Evolutionary conservation across 2,329 filamentous ascomycete genomes (phyloP).

Genomic region (Monosporascus sp.): DNA sequence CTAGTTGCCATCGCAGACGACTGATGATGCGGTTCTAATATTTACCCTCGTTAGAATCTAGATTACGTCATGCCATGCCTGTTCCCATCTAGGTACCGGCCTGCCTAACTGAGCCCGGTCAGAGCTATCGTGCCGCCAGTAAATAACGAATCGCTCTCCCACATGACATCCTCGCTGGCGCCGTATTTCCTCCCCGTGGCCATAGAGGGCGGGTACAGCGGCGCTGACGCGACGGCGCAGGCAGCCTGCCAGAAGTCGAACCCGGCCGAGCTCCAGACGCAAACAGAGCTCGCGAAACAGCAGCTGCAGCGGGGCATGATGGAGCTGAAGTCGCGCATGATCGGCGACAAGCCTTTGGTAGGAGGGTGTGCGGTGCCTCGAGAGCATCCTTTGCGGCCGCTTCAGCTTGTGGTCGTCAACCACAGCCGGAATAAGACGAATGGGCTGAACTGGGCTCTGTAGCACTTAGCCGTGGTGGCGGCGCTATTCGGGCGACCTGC

Average conservation of each 20-base stretch:
- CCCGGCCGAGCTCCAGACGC: slow-evolving; percentile 35
- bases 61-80: slow-evolving; percentile 59
- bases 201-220: slow-evolving; percentile 22
- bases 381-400: slow-evolving; percentile 46
- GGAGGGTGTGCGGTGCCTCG: slow-evolving; percentile 37
- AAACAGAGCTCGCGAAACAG: slow-evolving; percentile 39
- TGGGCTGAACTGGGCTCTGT: slow-evolving; percentile 39
- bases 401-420: slow-evolving; percentile 45
- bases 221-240: slow-evolving; percentile 23
- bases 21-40: slow-evolving; percentile 41
- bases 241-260: slow-evolving; percentile 28
- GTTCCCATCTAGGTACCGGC: slow-evolving; percentile 55
- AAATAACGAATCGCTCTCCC: slow-evolving; percentile 51
- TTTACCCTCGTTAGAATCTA: slow-evolving; percentile 29
- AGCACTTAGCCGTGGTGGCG: slow-evolving; percentile 44
- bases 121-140: slow-evolving; percentile 54
- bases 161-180: slow-evolving; percentile 50
- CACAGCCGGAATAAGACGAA: not conserved
- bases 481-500: slow-evolving; percentile 44
- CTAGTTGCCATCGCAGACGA: too few relatives aligned
- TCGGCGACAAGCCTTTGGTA: slow-evolving; percentile 21
- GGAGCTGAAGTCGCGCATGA: slow-evolving; percentile 23
- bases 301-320: slow-evolving; percentile 39
- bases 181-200: slow-evolving; percentile 52
- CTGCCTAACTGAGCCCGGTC: slow-evolving; percentile 48